Conservation (phyloP, 805 yeast genomes). For the Komagataella mondaviorum region DNA sequence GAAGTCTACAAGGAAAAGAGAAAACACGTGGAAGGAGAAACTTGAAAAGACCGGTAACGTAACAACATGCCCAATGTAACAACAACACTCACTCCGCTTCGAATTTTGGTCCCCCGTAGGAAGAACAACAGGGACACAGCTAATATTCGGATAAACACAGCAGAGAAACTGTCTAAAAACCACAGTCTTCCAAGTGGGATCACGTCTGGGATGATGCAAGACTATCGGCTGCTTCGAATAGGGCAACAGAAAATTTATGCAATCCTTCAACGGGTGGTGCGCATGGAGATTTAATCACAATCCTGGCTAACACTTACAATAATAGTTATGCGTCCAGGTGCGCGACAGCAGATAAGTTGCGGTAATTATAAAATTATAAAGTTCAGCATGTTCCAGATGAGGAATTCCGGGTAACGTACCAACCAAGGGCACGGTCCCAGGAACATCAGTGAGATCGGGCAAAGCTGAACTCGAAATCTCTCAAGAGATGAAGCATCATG, state of each 20-base stretch:
- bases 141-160: too few relatives aligned
- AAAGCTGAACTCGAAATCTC: not conserved
- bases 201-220: too few relatives aligned
- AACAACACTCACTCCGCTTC: not conserved
- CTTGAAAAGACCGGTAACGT: too few relatives aligned
- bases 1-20: not conserved
- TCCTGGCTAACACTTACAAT: not conserved
- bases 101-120: not conserved
- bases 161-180: too few relatives aligned
- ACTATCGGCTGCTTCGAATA: too few relatives aligned
- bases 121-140: not conserved
- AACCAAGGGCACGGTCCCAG: not conserved
- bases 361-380: not conserved
- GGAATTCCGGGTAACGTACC: not conserved
- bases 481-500: too few relatives aligned
- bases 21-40: not conserved
- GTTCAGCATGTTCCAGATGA: not conserved
- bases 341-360: not conserved
- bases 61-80: not conserved
- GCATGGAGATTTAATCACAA: not conserved
- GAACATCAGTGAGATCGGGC: not conserved
- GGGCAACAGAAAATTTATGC: too few relatives aligned
- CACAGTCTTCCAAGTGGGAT: too few relatives aligned
- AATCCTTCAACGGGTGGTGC: too few relatives aligned
- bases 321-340: not conserved